phyloP scores from a whole-genome alignment of 768 basidiomycete species.

The Pleurotus tuoliensis region DNA sequence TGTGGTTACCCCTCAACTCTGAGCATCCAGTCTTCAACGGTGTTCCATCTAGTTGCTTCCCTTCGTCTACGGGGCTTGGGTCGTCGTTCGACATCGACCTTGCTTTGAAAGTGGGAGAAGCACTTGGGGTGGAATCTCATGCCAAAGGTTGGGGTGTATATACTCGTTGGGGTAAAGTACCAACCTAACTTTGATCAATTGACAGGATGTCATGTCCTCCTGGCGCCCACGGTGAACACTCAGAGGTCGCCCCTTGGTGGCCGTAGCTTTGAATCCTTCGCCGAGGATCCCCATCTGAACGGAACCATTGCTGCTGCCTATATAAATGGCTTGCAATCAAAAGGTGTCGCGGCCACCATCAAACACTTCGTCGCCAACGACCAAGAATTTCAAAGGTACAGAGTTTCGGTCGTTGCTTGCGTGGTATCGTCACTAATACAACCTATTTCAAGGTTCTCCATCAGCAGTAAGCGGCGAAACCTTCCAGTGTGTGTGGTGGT shows the following conservation, averaged over 20 bases:
- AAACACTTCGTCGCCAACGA: constrained; percentile 66
- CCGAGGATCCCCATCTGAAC: constrained; percentile 56
- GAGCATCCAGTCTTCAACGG: constrained; percentile 47
- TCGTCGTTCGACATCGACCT: constrained; percentile 54
- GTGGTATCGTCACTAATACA: not conserved
- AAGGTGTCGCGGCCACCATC: constrained; percentile 56
- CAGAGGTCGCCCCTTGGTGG: constrained; percentile 57
- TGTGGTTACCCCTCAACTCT: not conserved
- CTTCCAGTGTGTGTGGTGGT: not conserved
- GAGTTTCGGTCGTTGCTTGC: constrained; percentile 4
- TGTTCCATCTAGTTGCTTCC: constrained; percentile 53
- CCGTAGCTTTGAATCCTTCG: constrained; percentile 59
- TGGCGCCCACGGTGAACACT: constrained; percentile 66
- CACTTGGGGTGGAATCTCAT: constrained; percentile 49
- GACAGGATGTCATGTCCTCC: constrained; percentile 41
- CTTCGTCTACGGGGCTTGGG: constrained; percentile 51
- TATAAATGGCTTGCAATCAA: constrained; percentile 57
- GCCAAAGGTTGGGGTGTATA: constrained; percentile 33
- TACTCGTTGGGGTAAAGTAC: constrained; percentile 7
- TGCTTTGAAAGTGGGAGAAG: constrained; percentile 40
- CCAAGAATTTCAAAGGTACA: constrained; percentile 51
- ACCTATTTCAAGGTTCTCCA: constrained; percentile 30
- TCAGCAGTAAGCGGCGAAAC: constrained; percentile 33
- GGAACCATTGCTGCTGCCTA: constrained; percentile 57
- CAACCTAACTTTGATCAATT: constrained; percentile 11